Conservation (phyloP, 306 rosid species). For the Vigna nakashimae region DNA sequence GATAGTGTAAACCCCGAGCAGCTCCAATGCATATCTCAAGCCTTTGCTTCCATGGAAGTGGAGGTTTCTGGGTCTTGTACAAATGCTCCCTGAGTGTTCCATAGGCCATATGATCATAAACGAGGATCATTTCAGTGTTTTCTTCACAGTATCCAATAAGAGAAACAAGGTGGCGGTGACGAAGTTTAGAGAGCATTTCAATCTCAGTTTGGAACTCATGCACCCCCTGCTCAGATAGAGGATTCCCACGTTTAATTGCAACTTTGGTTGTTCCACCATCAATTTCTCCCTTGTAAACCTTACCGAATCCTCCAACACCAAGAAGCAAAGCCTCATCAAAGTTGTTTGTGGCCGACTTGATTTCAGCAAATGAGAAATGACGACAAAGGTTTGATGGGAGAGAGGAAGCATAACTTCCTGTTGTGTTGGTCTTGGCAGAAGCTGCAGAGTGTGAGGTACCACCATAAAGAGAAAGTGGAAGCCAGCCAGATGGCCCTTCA, state of each 20-base stretch:
- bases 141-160: slow-evolving; percentile 96
- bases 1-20: slow-evolving; percentile 97
- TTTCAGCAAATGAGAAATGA: slow-evolving; percentile 97
- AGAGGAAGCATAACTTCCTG: slow-evolving; percentile 88
- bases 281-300: slow-evolving; percentile 92
- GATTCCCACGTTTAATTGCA: slow-evolving; percentile 97
- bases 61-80: slow-evolving; percentile 97
- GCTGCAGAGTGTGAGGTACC: slow-evolving; percentile 81
- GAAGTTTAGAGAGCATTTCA: slow-evolving; percentile 99
- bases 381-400: slow-evolving; percentile 96
- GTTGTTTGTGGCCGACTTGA: slow-evolving; percentile 87
- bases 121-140: slow-evolving; percentile 97
- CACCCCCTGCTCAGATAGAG: slow-evolving; percentile 97
- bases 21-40: slow-evolving; percentile 99
- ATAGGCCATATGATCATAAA: slow-evolving; percentile 91
- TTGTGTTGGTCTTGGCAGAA: slow-evolving; percentile 93
- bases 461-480: slow-evolving; percentile 92
- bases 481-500: slow-evolving; percentile 99
- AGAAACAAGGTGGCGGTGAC: slow-evolving; percentile 98
- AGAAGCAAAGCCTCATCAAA: slow-evolving; percentile 88
- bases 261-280: slow-evolving; percentile 82
- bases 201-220: slow-evolving; percentile 99
- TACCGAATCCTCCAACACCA: slow-evolving; percentile 99
- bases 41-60: slow-evolving; percentile 99
- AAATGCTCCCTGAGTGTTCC: slow-evolving; percentile 98